phyloP scores from a whole-genome alignment of 192 early-diverging fungal genomes.

The Umbelopsis vinacea region DNA sequence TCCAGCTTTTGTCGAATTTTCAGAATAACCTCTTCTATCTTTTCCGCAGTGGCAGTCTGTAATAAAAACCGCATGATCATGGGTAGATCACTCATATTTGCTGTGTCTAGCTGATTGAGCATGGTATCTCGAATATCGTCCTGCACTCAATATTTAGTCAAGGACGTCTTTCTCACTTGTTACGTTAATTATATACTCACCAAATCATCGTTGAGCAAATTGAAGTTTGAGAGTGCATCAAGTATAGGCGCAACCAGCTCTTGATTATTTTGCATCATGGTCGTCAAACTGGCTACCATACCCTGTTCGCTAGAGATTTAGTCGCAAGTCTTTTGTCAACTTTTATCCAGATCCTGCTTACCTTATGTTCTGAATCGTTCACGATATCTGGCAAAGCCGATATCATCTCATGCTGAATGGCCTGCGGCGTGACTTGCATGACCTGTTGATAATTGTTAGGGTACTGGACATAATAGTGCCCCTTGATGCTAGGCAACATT shows the following conservation, averaged over 20 bases:
- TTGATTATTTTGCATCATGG: slow-evolving; percentile 59
- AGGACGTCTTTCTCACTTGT: neutral
- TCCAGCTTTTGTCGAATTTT: slow-evolving; percentile 67
- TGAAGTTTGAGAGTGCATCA: slow-evolving; percentile 74
- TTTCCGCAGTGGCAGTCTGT: slow-evolving; percentile 61
- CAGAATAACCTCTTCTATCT: slow-evolving; percentile 44
- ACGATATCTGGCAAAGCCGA: slow-evolving; percentile 75
- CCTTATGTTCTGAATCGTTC: slow-evolving; percentile 68
- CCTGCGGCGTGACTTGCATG: slow-evolving; percentile 59
- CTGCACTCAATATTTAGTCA: slow-evolving; percentile 7
- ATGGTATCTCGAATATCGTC: slow-evolving; percentile 60
- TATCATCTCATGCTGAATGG: slow-evolving; percentile 77
- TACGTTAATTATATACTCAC: slow-evolving; percentile 27
- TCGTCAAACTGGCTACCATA: slow-evolving; percentile 61
- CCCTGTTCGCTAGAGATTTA: slow-evolving; percentile 29
- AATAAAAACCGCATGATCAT: slow-evolving; percentile 75
- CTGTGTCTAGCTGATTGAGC: slow-evolving; percentile 63
- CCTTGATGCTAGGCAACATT: neutral
- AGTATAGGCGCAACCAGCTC: slow-evolving; percentile 70
- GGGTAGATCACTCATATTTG: slow-evolving; percentile 71
- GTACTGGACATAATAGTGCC: neutral
- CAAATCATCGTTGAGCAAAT: slow-evolving; percentile 51
- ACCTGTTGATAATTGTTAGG: slow-evolving; percentile 41
- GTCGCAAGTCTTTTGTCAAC: neutral
- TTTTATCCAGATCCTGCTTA: slow-evolving; percentile 3